Evolutionary conservation across 2,329 filamentous ascomycete genomes (phyloP), one percentile per base, ranked within the genome.

Genomic region (Pseudogymnoascus verrucosus): DNA sequence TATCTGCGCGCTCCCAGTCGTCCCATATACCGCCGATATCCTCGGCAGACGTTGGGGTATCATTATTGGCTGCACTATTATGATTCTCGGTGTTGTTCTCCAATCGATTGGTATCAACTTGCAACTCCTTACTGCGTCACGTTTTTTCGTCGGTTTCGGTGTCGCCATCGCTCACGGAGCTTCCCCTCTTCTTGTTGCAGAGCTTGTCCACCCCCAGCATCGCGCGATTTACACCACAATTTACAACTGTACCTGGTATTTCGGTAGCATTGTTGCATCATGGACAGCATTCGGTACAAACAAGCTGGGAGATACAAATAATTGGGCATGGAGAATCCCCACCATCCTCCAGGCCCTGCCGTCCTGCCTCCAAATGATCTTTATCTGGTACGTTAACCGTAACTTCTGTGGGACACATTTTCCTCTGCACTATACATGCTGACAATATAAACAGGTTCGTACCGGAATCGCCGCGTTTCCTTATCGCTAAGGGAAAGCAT

Each of bases 201-300:
- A 82, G 69, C 69, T 82, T 60, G 76, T 75, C 6, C 78, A 81
- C 67, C 79, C 79, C 61, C 77, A 79, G 64, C 78, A 82, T 67
- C 77, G 79, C 65, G 78, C 76, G 21, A 75, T 75, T 51, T 77
- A 79, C 68, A 80, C 78, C 14, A 78, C 77, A 8, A 78, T 79
- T 64, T 79, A 78, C 71, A 79, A 79, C 69, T 76, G 73, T 23
- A 77, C 74, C 5, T 80, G 77, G 77, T 77, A 78, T 64, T 66
- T 77, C 28, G 78, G 78, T 28, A 73, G 74, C 34, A 78, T 80
- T 65, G 69, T 80, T 51, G 78, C 78, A 21, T 75, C 78, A 37
- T 80, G 79, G 78, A 69, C 65, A 19, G 12, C 23, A 16, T 54
- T 54, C 23, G 44, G 44, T 11, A 54, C 44, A n/a, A 11, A 26